Evolutionary conservation across 2,329 filamentous ascomycete species (phyloP).

Genomic region (Exophiala sideris): DNA sequence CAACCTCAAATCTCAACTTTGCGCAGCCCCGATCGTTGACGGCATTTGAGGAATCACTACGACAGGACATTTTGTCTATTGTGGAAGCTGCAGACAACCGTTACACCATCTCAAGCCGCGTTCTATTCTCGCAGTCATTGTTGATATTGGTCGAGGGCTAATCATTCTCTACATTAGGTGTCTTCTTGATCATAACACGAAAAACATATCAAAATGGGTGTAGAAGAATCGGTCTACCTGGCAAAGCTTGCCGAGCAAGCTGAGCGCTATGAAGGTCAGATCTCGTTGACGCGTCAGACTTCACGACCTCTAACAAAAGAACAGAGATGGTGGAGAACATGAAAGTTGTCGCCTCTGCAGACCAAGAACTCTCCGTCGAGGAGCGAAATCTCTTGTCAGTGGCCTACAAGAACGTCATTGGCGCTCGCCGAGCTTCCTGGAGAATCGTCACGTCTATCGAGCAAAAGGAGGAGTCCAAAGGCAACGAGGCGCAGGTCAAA

Average conservation of each 20-base stretch:
- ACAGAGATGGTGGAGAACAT: slow-evolving; percentile 99
- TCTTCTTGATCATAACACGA: slow-evolving; percentile 12
- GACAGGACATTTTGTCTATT: neutral
- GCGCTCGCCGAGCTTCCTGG: slow-evolving; percentile 94
- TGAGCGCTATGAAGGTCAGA: slow-evolving; percentile 97
- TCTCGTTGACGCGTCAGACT: slow-evolving; percentile 28
- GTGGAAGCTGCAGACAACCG: neutral
- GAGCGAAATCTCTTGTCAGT: slow-evolving; percentile 97
- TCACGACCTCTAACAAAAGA: slow-evolving; percentile 24
- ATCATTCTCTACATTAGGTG: slow-evolving; percentile 17
- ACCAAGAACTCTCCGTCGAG: slow-evolving; percentile 80
- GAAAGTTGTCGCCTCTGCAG: slow-evolving; percentile 93
- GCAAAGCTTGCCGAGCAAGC: slow-evolving; percentile 99
- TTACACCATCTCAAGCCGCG: neutral
- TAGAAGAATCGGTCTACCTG: slow-evolving; percentile 99
- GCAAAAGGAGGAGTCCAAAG: slow-evolving; percentile 99
- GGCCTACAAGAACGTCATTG: slow-evolving; percentile 99
- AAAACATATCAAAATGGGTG: slow-evolving; percentile 73
- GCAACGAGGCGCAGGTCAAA: slow-evolving; percentile 82
- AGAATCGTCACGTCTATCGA: slow-evolving; percentile 98
- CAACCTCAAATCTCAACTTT: slow-evolving; percentile 7
- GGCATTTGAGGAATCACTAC: slow-evolving; percentile 2
- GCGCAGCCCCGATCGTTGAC: slow-evolving; percentile 1
- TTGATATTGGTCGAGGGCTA: slow-evolving; percentile 9
- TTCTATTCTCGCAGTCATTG: neutral